phyloP scores from a whole-genome alignment of 1,284 basidiomycete genomes.

The Trichosporon coremiiforme region DNA sequence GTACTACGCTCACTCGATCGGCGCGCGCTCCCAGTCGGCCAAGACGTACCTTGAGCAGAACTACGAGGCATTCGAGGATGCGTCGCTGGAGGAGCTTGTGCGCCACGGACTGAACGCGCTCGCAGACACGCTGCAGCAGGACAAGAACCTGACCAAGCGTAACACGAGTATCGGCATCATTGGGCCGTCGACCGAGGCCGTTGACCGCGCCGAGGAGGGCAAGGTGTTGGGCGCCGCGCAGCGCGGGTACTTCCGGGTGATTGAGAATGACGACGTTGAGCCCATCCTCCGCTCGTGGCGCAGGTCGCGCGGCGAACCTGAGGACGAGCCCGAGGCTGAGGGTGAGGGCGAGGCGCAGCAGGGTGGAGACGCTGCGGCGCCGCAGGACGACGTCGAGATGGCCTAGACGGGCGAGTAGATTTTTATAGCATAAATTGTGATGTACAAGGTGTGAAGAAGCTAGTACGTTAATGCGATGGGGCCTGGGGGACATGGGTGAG shows the following conservation, averaged over 20 bases:
- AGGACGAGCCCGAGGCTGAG: conserved; percentile 39
- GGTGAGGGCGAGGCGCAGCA: conserved; percentile 1
- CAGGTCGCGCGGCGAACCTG: conserved; percentile 52
- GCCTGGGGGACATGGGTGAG: conserved; percentile 1
- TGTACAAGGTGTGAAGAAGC: conserved; percentile 20
- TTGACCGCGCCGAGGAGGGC: conserved; percentile 33
- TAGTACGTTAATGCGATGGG: conserved; percentile 9
- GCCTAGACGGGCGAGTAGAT: conserved; percentile 12
- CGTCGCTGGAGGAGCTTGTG: conserved; percentile 62
- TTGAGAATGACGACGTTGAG: conserved; percentile 64
- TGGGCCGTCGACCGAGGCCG: conserved; percentile 60
- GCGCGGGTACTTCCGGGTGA: conserved; percentile 51
- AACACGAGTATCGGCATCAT: conserved; percentile 94
- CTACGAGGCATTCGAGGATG: conserved; percentile 79
- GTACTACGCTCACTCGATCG: conserved; percentile 98
- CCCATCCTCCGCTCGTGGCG: conserved; percentile 66
- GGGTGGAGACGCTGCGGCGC: not conserved
- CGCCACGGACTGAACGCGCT: conserved; percentile 89
- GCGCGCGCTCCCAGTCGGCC: conserved; percentile 93
- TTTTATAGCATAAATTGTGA: conserved; percentile 20
- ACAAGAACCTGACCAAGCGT: conserved; percentile 85
- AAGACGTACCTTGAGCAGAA: conserved; percentile 98
- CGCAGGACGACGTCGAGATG: conserved; percentile 23
- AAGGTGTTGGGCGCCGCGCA: conserved; percentile 43
- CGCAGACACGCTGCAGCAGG: conserved; percentile 93